Evolutionary conservation across 148 eudicot genomes (phyloP).

Genomic region (Rhododendron mucronatum): DNA sequence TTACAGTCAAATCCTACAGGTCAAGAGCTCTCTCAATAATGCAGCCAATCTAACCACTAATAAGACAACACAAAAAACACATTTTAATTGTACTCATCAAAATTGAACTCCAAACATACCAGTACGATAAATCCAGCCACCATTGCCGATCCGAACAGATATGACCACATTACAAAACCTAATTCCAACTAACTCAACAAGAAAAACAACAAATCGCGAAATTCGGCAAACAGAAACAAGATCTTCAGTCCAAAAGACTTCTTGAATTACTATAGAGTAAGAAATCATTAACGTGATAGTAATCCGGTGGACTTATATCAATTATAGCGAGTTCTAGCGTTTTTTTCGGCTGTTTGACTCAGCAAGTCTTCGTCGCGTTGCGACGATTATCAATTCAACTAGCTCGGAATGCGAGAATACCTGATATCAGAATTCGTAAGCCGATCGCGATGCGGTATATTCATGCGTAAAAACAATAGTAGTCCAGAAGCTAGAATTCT

Average conservation of each 20-base stretch:
- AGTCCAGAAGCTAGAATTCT: background rate
- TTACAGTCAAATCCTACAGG: constrained; percentile 6
- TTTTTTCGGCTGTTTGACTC: background rate
- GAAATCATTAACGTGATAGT: background rate
- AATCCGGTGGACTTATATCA: background rate
- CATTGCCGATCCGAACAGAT: constrained; percentile 9
- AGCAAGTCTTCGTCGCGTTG: background rate
- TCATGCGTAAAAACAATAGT: background rate
- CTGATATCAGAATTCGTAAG: background rate
- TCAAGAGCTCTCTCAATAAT: background rate
- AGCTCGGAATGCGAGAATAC: background rate
- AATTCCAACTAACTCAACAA: background rate
- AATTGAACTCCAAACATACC: background rate
- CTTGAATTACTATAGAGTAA: background rate
- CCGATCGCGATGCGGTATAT: constrained; percentile 6
- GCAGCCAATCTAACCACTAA: background rate
- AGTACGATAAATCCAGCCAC: constrained; percentile 10
- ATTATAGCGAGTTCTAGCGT: background rate
- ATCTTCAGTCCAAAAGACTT: background rate
- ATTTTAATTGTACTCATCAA: background rate
- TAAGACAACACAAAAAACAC: background rate
- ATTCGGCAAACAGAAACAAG: background rate
- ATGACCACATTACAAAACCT: constrained; percentile 9
- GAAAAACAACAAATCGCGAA: background rate
- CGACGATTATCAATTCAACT: background rate